Conservation (phyloP, 1,284 basidiomycete genomes). For the Tilletiopsis washingtonensis region DNA sequence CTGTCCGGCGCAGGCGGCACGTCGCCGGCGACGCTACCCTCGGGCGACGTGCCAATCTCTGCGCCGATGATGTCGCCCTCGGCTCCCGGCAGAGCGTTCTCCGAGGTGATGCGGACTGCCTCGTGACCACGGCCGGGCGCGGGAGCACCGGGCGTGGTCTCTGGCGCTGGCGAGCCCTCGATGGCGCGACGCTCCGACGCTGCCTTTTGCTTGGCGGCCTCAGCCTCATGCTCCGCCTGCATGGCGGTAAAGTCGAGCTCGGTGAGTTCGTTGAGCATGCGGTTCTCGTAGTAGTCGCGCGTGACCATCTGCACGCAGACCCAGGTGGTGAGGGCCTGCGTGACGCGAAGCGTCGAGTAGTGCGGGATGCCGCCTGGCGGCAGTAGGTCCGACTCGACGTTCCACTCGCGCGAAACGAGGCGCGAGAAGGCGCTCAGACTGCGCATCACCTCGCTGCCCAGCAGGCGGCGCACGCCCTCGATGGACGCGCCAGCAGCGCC, state of each 20-base stretch:
- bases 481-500: slow-evolving; percentile 29
- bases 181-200: slow-evolving; percentile 1
- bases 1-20: slow-evolving; percentile 8
- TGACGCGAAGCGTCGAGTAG: slow-evolving; percentile 28
- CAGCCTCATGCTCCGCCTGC: slow-evolving; percentile 11
- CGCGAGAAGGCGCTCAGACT: slow-evolving; percentile 23
- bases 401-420: slow-evolving; percentile 38
- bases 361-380: slow-evolving; percentile 38
- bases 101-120: slow-evolving; percentile 29
- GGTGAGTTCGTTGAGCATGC: slow-evolving; percentile 20
- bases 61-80: slow-evolving; percentile 35
- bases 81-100: slow-evolving; percentile 13
- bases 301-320: slow-evolving; percentile 37
- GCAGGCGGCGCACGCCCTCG: slow-evolving; percentile 22
- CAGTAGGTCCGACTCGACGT: slow-evolving; percentile 20
- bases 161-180: background rate
- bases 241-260: slow-evolving; percentile 16
- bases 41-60: slow-evolving; percentile 19
- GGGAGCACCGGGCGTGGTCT: background rate
- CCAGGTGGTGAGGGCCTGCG: slow-evolving; percentile 34
- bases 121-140: background rate
- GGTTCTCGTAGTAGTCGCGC: slow-evolving; percentile 18
- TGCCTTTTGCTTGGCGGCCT: slow-evolving; percentile 9
- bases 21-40: slow-evolving; percentile 7
- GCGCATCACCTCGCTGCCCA: slow-evolving; percentile 30